Evolutionary conservation across 148 eudicot species (phyloP).

Genomic region (Cornus suecica): DNA sequence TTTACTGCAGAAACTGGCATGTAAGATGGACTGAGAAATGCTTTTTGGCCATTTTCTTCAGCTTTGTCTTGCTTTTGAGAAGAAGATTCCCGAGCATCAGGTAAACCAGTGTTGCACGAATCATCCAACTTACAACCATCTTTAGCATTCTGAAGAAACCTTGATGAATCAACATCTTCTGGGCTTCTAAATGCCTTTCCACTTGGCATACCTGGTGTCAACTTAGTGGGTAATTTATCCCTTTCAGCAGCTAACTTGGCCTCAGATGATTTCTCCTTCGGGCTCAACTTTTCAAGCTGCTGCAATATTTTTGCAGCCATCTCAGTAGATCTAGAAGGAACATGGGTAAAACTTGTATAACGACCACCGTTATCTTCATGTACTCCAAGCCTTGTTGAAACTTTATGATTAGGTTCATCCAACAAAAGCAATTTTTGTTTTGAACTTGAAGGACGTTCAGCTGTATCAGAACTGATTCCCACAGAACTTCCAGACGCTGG

Average conservation of each 20-base stretch:
- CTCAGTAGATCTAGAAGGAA: slow-evolving; percentile 71
- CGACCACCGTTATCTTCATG: slow-evolving; percentile 25
- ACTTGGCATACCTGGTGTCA: slow-evolving; percentile 35
- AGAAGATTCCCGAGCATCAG: slow-evolving; percentile 25
- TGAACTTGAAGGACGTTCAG: slow-evolving; percentile 16
- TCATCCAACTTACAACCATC: slow-evolving; percentile 28
- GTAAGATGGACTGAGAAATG: slow-evolving; percentile 7
- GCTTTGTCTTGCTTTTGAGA: slow-evolving; percentile 23
- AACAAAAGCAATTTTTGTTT: slow-evolving; percentile 18
- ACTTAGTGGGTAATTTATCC: slow-evolving; percentile 37
- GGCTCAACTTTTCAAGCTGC: slow-evolving; percentile 66
- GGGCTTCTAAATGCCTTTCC: slow-evolving; percentile 49
- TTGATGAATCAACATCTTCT: slow-evolving; percentile 42
- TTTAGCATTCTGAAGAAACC: slow-evolving; percentile 32
- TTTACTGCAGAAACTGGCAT: slow-evolving; percentile 20
- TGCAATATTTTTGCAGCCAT: slow-evolving; percentile 69
- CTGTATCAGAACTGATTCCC: slow-evolving; percentile 30
- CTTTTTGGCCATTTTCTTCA: slow-evolving; percentile 30
- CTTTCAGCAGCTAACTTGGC: slow-evolving; percentile 28
- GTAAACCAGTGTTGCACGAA: slow-evolving; percentile 17
- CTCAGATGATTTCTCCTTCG: slow-evolving; percentile 62
- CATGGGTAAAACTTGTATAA: slow-evolving; percentile 43
- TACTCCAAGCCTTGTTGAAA: slow-evolving; percentile 27
- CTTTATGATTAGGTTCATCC: slow-evolving; percentile 20
- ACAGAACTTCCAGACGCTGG: slow-evolving; percentile 31